Base-by-base conservation (phyloP, 2,329 filamentous ascomycete genomes). In the Beauveria sp. region DNA sequence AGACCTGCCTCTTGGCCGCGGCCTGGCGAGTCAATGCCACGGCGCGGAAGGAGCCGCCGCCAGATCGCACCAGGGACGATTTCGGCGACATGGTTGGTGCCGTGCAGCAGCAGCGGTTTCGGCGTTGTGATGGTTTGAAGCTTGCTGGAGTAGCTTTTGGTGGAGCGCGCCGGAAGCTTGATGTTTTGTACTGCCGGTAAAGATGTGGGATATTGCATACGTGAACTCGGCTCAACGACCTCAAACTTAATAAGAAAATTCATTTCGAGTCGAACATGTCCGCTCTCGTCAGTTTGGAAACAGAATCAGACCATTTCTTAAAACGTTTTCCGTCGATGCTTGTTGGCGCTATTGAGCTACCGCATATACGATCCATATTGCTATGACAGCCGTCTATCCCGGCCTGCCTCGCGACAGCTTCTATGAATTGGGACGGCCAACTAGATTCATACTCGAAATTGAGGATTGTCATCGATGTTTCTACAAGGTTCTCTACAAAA, bases 51-150 rank as follows among this genome's bases (percentile, higher is more conserved):
- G 38, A 14, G 5, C 42, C 9, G 5, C 61, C 34, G 50, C 56
- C 20, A 5, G 28, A 47, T 28, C 47, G 56, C n/a, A 56, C 26
- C 24, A 55, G 18, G 24, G 56, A 55, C 43, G 43, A 40, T 56
- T 60, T 60, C 14, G 61, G 52, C 61, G 61, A 43, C 61, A 62
- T 62, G 43, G 12, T 54, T 38, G 14, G n/a, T 26, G 40, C 58
- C 47, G 46, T 45, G 28, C 22, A 38, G 50, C 43, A 28, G 12
- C 40, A 10, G 40, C 24, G 40, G n/a, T n/a, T 24, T 40, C 20
- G 34, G 47, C 49, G 28, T 30, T 20, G 16, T n/a, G 10, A 26
- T 57, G 43, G 40, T 54, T 50, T 34, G 30, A 47, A 49, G 55
- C 53, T 62, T 40, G 28, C 18, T 20, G 43, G n/a, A 54, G 34